Evolutionary conservation across 73 alveolate genomes (phyloP).

Genomic region (Tetrahymena malaccensis): DNA sequence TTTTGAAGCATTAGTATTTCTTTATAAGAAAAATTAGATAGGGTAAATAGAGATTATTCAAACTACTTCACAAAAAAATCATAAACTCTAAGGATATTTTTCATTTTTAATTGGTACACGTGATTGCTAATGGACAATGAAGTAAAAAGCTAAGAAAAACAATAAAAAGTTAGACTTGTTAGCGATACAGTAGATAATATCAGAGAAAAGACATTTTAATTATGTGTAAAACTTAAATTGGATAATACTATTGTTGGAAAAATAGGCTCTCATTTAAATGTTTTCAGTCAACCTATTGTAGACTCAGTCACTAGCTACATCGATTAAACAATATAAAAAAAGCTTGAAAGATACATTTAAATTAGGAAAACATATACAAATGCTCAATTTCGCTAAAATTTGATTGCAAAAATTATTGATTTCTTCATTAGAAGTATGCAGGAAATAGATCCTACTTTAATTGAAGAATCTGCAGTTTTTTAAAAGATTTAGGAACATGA

Average conservation of each 20-base stretch:
- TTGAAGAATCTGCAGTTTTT: background rate
- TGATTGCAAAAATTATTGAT: background rate
- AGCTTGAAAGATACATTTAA: background rate
- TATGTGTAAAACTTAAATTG: background rate
- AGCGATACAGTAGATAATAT: background rate
- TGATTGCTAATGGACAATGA: background rate
- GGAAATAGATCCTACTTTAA: background rate
- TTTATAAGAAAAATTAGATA: too few species aligned
- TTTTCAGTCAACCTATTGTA: background rate
- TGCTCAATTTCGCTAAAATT: background rate
- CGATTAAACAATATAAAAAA: background rate
- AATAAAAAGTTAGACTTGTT: background rate
- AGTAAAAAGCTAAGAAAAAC: background rate
- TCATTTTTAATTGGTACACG: background rate
- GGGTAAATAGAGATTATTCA: too few species aligned
- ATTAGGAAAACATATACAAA: background rate
- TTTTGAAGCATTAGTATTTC: too few species aligned
- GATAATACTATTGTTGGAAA: background rate
- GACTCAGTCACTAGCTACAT: background rate
- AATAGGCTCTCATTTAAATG: background rate
- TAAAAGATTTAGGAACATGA: background rate
- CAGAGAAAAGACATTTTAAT: background rate
- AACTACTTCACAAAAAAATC: too few species aligned
- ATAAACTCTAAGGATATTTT: too few species aligned
- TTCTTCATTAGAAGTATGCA: background rate